Evolutionary conservation across 1,284 basidiomycete species (phyloP).

Genomic region (Wallemia ichthyophaga): DNA sequence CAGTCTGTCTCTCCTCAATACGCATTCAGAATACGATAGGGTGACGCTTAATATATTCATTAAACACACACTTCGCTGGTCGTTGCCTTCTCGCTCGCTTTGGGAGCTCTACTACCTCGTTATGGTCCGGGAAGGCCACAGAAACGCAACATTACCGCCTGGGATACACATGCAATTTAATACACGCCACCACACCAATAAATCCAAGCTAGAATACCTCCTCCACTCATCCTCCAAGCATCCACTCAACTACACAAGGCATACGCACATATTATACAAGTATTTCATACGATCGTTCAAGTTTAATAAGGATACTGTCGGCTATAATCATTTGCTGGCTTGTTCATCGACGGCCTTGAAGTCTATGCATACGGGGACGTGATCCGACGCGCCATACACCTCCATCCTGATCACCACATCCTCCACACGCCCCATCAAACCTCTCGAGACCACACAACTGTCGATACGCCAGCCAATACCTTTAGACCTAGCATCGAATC

Average conservation of each 20-base stretch:
- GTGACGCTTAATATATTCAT: not conserved
- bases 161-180: not conserved
- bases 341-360: conserved; percentile 12
- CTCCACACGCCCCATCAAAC: conserved; percentile 29
- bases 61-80: not conserved
- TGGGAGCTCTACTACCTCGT: not conserved
- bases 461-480: conserved; percentile 66
- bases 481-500: conserved; percentile 47
- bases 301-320: not conserved
- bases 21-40: not conserved
- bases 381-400: conserved; percentile 58
- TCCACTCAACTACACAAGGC: not conserved
- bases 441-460: conserved; percentile 30
- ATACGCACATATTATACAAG: not conserved
- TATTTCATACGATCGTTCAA: not conserved
- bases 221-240: not conserved
- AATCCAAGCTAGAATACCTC: not conserved
- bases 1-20: not conserved
- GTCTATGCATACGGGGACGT: conserved; percentile 38
- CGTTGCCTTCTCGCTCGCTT: not conserved
- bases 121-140: not conserved
- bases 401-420: conserved; percentile 51
- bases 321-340: not conserved
- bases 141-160: not conserved
- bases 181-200: not conserved